A percentile compares a stretch with the other conserved stretches of the same genome.
These are phyloP conservation scores for Capronia coronata DNA, from an alignment of 2,329 filamentous ascomycete genomes.

Conservation along the genomic window DNA sequence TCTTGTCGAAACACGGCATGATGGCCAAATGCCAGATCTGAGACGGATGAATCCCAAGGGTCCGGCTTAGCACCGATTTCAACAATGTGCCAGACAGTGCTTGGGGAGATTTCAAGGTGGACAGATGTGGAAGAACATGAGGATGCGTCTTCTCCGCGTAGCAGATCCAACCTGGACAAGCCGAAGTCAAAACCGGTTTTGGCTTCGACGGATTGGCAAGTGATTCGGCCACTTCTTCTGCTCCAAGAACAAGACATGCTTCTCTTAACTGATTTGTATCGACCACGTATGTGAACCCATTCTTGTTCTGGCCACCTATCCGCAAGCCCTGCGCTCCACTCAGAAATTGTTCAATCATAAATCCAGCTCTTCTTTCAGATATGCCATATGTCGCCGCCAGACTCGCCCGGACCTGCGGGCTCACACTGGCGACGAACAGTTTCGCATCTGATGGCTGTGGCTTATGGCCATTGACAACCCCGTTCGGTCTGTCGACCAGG, in stretches of 20 bases:
- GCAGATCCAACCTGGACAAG: constrained; percentile 96
- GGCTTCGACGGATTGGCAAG: constrained; percentile 28
- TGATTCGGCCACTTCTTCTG: constrained; percentile 59
- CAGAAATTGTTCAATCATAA: constrained; percentile 77
- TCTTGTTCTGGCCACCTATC: constrained; percentile 63
- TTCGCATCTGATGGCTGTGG: constrained; percentile 47
- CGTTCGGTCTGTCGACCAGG: constrained; percentile 29
- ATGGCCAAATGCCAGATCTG: constrained; percentile 90
- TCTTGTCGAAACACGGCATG: constrained; percentile 99
- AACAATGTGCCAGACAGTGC: constrained; percentile 83
- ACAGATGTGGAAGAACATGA: constrained; percentile 84
- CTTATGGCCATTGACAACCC: constrained; percentile 43
- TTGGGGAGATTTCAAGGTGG: constrained; percentile 86
- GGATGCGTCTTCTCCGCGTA: constrained; percentile 98
- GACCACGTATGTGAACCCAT: constrained; percentile 79
- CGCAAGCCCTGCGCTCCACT: constrained; percentile 63
- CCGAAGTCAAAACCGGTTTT: constrained; percentile 62
- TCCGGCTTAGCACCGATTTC: constrained; percentile 74
- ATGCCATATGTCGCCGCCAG: constrained; percentile 76
- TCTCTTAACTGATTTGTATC: constrained; percentile 82
- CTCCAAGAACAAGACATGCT: constrained; percentile 71
- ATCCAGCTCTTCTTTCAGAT: constrained; percentile 64
- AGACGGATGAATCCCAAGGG: constrained; percentile 64
- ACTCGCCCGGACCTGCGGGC: constrained; percentile 83
- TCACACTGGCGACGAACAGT: constrained; percentile 86